A percentile compares a stretch with the other conserved stretches of the same genome.
Conservation (phyloP, 495 filamentous ascomycete species). For the Copromyces sp. region DNA sequence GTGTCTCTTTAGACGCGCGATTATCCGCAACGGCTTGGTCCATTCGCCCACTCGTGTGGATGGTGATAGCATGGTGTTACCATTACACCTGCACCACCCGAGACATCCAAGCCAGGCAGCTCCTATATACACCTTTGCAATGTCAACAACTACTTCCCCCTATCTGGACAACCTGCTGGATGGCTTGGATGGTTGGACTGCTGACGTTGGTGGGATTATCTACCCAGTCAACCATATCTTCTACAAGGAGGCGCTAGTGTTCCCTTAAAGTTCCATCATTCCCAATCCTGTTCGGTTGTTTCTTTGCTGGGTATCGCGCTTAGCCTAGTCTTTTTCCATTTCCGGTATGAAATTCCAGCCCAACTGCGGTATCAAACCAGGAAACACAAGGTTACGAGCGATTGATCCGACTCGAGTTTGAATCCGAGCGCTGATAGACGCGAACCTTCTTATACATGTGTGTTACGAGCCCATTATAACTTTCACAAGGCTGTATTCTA, state of each 20-base stretch:
- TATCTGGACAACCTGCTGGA: not conserved
- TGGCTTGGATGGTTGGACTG: not conserved
- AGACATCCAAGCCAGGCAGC: not conserved
- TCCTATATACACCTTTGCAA: not conserved
- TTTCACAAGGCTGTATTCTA: not conserved
- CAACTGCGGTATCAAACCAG: not conserved
- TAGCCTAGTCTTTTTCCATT: not conserved
- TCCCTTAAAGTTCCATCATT: not conserved
- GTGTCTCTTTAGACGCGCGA: conserved; percentile 12
- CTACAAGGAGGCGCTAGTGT: conserved; percentile 2
- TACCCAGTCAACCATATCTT: not conserved
- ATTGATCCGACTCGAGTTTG: not conserved
- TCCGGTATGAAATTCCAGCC: not conserved
- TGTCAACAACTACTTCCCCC: not conserved
- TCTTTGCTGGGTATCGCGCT: not conserved
- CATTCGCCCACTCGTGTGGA: not conserved
- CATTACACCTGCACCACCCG: not conserved
- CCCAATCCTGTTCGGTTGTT: not conserved
- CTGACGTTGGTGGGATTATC: not conserved
- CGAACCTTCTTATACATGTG: not conserved
- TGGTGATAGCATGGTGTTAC: not conserved
- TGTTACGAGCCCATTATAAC: not conserved
- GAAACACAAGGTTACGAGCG: not conserved
- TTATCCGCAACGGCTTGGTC: conserved; percentile 1
- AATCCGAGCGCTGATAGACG: not conserved